These are phyloP conservation scores for Trametes pubescens DNA, from an alignment of 1,284 basidiomycete genomes.

Conservation along the genomic window DNA sequence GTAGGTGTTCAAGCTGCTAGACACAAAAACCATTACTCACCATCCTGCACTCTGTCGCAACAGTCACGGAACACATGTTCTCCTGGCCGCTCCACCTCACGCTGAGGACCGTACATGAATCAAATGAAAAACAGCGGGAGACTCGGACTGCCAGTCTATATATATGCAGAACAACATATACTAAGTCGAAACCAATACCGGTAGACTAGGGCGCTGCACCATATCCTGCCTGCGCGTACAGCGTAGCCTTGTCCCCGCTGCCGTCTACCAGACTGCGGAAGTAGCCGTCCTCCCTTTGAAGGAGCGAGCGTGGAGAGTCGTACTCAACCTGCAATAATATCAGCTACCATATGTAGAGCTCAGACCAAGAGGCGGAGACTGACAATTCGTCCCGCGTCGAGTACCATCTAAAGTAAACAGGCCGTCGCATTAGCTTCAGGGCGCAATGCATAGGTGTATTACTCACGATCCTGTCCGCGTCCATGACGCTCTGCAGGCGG, in stretches of 20 bases:
- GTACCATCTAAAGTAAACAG: constrained; percentile 43
- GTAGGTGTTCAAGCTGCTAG: too few relatives aligned
- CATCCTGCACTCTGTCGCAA: too few relatives aligned
- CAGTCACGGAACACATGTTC: too few relatives aligned
- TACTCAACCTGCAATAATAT: constrained; percentile 56
- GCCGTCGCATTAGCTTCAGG: background rate
- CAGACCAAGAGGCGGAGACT: background rate
- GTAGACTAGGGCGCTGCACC: background rate
- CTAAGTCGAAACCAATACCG: background rate
- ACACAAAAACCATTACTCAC: too few relatives aligned
- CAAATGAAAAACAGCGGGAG: too few relatives aligned
- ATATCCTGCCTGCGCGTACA: constrained; percentile 51
- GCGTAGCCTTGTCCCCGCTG: constrained; percentile 57
- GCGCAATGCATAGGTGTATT: background rate
- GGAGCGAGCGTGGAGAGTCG: constrained; percentile 65
- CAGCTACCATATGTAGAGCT: background rate
- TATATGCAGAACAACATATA: too few relatives aligned
- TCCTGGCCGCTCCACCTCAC: too few relatives aligned
- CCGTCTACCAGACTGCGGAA: constrained; percentile 69
- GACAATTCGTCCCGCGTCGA: constrained; percentile 47
- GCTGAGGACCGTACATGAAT: too few relatives aligned
- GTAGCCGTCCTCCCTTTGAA: constrained; percentile 56
- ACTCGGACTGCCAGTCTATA: too few relatives aligned
- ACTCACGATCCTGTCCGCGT: constrained; percentile 52
- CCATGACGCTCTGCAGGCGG: constrained; percentile 75